phyloP scores from a whole-genome alignment of 192 early-diverging fungal genomes.

The Coemansia sp. region DNA sequence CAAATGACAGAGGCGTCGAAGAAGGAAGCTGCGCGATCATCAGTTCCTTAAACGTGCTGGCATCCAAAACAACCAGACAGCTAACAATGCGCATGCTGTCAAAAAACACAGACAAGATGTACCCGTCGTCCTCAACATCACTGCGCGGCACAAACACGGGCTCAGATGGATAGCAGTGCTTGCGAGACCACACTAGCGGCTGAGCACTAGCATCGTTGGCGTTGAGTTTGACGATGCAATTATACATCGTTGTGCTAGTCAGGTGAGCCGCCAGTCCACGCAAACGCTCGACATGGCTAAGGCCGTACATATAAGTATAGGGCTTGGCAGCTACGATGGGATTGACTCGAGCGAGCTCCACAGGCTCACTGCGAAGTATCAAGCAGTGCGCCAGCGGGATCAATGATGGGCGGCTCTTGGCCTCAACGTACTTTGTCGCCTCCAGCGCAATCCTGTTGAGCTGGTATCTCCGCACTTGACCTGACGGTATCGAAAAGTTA shows the following conservation, averaged over 20 bases:
- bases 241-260: slow-evolving; percentile 53
- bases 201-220: slow-evolving; percentile 39
- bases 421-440: slow-evolving; percentile 57
- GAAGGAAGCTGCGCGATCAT: slow-evolving; percentile 67
- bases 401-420: slow-evolving; percentile 14
- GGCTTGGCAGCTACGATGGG: slow-evolving; percentile 49
- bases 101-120: slow-evolving; percentile 73
- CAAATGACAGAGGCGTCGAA: slow-evolving; percentile 73
- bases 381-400: slow-evolving; percentile 34
- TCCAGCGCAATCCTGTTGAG: slow-evolving; percentile 64
- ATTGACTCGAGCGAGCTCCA: slow-evolving; percentile 60
- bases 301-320: slow-evolving; percentile 59
- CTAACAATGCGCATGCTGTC: slow-evolving; percentile 65
- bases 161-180: slow-evolving; percentile 77
- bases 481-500: slow-evolving; percentile 48
- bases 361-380: slow-evolving; percentile 50
- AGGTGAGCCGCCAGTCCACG: slow-evolving; percentile 27
- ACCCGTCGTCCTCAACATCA: slow-evolving; percentile 72
- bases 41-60: slow-evolving; percentile 64
- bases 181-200: slow-evolving; percentile 54
- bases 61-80: slow-evolving; percentile 76
- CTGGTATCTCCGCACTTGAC: slow-evolving; percentile 65
- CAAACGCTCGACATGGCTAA: slow-evolving; percentile 43
- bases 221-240: slow-evolving; percentile 61
- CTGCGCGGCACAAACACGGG: slow-evolving; percentile 73